Percentiles rank a stretch among this genome's conserved stretches.
These are phyloP conservation scores for Solanum lycopersicoides DNA, from an alignment of 257 asterid genomes.

Conservation along the genomic window DNA sequence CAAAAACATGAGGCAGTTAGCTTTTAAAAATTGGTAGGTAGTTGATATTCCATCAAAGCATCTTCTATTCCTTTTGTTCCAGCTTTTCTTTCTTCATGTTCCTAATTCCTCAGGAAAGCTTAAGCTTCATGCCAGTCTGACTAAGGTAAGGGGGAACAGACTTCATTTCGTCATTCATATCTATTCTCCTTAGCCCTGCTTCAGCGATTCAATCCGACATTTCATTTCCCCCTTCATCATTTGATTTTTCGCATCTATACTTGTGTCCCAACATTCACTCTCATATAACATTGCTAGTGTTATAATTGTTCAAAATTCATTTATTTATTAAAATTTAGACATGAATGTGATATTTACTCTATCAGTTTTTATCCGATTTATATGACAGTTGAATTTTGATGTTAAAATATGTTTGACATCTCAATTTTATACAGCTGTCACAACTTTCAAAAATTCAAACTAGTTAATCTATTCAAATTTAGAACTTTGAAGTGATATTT, in stretches of 20 bases:
- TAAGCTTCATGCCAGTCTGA: too few species aligned
- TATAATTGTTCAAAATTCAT: background rate
- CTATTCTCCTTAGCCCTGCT: too few species aligned
- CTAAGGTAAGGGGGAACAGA: too few species aligned
- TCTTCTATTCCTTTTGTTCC: too few species aligned
- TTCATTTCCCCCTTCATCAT: too few species aligned
- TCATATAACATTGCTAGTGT: background rate
- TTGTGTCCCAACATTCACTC: background rate
- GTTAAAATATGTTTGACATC: background rate
- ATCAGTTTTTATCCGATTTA: background rate
- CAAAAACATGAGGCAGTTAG: too few species aligned
- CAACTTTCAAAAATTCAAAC: background rate
- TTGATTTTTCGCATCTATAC: background rate
- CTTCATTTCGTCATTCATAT: too few species aligned
- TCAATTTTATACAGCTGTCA: background rate
- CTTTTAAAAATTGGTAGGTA: too few species aligned
- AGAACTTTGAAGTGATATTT: background rate
- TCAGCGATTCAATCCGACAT: too few species aligned
- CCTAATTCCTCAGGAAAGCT: too few species aligned
- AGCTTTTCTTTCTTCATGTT: too few species aligned
- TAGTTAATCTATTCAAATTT: background rate
- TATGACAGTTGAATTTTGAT: background rate
- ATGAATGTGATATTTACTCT: background rate
- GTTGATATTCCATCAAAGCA: too few species aligned
- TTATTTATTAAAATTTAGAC: background rate